Base-by-base conservation (phyloP, 495 filamentous ascomycete species). In the Penicillium samsonianum region DNA sequence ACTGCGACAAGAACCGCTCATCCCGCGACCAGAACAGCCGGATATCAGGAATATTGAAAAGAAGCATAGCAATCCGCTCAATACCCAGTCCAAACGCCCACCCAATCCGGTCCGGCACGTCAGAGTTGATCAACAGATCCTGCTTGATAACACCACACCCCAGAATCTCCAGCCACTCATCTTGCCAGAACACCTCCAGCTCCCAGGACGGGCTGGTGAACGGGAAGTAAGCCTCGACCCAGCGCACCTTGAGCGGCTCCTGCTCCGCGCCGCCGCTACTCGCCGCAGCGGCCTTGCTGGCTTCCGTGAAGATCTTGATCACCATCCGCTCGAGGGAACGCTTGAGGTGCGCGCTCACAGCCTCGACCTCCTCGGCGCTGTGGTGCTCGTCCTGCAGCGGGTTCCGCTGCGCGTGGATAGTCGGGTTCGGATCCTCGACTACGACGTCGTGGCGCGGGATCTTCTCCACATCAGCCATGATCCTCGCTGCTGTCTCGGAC, bases 21-120 rank as follows among this genome's bases (percentile, higher is more conserved):
- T 98, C 94, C 47, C 78, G 73, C 10, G 89, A 94, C 95, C 94
- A 98, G 76, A 98, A 98, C 9, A 98, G 85, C n/a, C 94, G 85
- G 60, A 98, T 98, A 63, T 98, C 94, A 0, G 93, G 90, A 47
- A 98, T 95, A 44, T 87, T 86, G 73, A 96, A 98, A 5, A 98
- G 81, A 26, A 98, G 80, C 95, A 98, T 98, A 43, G 94, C 92
- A 51, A 98, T 89, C 51, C 94, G 82, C 67, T 98, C 94, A 22
- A 98, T 80, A 10, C 94, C 94, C 14, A 97, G 77, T 23, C 94
- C 95, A 66, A 97, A 98, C 8, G 94, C 95, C 95, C 94, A 98
- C 11, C 95, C 93, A 16, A 96, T 63, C 60, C 90, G 84, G 30
- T 82, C 70, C 6, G 90, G 86, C 17, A 89, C 85, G 45, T 85